Conservation (phyloP, 2,329 filamentous ascomycete species). For the Verticillium nubilum region DNA sequence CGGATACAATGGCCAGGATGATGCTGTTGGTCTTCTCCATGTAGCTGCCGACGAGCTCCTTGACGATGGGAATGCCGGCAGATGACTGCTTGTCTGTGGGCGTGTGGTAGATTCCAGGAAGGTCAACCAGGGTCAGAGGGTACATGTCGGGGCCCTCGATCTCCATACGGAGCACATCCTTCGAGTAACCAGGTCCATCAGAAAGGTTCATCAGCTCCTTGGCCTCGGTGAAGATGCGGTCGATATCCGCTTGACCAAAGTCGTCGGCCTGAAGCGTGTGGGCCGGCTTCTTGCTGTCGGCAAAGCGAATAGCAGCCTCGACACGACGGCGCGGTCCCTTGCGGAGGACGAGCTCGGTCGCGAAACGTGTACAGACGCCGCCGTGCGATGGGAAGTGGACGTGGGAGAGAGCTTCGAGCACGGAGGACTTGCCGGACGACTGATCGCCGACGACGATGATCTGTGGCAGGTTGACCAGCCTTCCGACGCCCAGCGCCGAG, state of each 20-base stretch:
- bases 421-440: slow-evolving; percentile 58
- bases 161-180: slow-evolving; percentile 40
- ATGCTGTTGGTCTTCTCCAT: slow-evolving; percentile 54
- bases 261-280: slow-evolving; percentile 22
- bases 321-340: slow-evolving; percentile 28
- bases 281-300: slow-evolving; percentile 14
- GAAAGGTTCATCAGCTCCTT: slow-evolving; percentile 42
- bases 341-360: slow-evolving; percentile 53
- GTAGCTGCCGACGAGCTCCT: slow-evolving; percentile 41
- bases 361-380: slow-evolving; percentile 53
- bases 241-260: slow-evolving; percentile 34
- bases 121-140: slow-evolving; percentile 48
- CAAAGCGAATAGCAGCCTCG: slow-evolving; percentile 36
- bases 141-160: slow-evolving; percentile 36
- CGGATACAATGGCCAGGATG: slow-evolving; percentile 49
- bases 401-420: slow-evolving; percentile 57
- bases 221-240: slow-evolving; percentile 44
- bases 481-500: slow-evolving; percentile 40
- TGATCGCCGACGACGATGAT: slow-evolving; percentile 57
- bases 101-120: slow-evolving; percentile 39
- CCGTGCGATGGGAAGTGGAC: slow-evolving; percentile 54
- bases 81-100: slow-evolving; percentile 24
- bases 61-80: slow-evolving; percentile 21
- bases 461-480: slow-evolving; percentile 43
- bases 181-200: slow-evolving; percentile 29